Base-by-base conservation (phyloP, 1,284 basidiomycete species). In the Cutaneotrichosporon cyanovorans region DNA sequence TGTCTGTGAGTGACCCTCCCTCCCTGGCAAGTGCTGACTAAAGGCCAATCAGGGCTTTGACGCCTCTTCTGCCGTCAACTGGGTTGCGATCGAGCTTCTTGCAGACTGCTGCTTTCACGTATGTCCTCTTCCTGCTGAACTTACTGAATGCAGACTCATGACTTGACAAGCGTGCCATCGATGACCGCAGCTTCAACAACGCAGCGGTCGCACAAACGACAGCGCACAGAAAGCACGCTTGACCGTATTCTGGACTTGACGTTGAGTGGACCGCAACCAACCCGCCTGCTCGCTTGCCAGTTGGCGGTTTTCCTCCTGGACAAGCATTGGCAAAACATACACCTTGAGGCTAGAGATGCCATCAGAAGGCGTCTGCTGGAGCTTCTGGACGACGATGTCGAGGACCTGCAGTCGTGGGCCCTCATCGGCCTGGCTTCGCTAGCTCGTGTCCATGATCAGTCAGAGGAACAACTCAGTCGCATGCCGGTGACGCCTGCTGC, bases 241-340 rank as follows among this genome's bases (percentile, higher is more conserved):
- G 64, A 73, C 3, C 68, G 75, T 5, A 68, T 90, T 7, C 70
- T 89, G 7, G 60, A 70, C 37, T 74, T 76, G 11, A 76, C 84
- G 43, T 22, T 59, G 52, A n/a, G 62, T 45, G 48, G 63, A 70
- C 52, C 75, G 19, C 66, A 40, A 8, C 40, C 50, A 18, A 45
- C 56, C 18, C 57, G 69, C 7, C 42, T 69, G 0, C 83, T 82
- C 56, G 77, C 80, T 45, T 70, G 91, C 1, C 90, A 95, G 68
- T 74, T 82, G 4, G 72, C 93, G 1, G 77, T 90, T n/a, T 92
- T 96, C 72, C 73, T 92, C 58, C 77, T 89, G 48, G 81, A 85
- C 57, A 76, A 78, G 21, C 81, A 90, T 63, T 88, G 85, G 84
- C 30, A 56, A 18, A 61, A 75, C 15, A 61, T 91, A 21, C 79